Evolutionary conservation across 106 monocot genomes (phyloP).

Genomic region (Ottelia alismoides): DNA sequence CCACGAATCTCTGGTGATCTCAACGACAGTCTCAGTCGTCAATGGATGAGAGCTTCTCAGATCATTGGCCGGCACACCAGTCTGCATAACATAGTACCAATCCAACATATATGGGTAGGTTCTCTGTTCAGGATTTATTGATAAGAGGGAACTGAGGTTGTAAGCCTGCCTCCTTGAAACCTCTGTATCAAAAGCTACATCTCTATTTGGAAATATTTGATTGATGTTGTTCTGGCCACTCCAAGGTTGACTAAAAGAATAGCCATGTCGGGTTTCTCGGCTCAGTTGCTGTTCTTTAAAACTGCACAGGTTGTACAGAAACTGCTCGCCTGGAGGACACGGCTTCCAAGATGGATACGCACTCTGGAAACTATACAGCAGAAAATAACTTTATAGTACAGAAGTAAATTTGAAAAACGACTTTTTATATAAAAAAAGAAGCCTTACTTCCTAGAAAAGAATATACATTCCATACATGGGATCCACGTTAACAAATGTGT

Average conservation of each 20-base stretch:
- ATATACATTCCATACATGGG: background rate
- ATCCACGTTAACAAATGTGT: background rate
- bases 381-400: background rate
- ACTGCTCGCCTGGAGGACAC: constrained; percentile 28
- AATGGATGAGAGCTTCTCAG: background rate
- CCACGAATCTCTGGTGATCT: constrained; percentile 2
- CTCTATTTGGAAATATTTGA: constrained; percentile 14
- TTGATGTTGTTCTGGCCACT: constrained; percentile 16
- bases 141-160: constrained; percentile 17
- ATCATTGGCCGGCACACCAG: background rate
- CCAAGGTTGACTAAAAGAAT: constrained; percentile 7
- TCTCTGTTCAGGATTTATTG: constrained; percentile 28
- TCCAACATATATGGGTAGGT: constrained; percentile 55
- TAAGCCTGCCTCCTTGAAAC: constrained; percentile 5
- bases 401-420: background rate
- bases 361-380: constrained; percentile 57
- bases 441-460: background rate
- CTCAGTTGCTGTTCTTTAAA: constrained; percentile 48
- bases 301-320: constrained; percentile 39
- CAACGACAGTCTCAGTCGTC: background rate
- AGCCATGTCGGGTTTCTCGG: constrained; percentile 11
- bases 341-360: constrained; percentile 81
- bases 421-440: background rate
- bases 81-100: constrained; percentile 46
- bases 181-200: constrained; percentile 1